Percentiles rank a stretch among this genome's conserved stretches.
phyloP scores from a whole-genome alignment of 176 grass and related monocot species.

The Carex myosuroides region DNA sequence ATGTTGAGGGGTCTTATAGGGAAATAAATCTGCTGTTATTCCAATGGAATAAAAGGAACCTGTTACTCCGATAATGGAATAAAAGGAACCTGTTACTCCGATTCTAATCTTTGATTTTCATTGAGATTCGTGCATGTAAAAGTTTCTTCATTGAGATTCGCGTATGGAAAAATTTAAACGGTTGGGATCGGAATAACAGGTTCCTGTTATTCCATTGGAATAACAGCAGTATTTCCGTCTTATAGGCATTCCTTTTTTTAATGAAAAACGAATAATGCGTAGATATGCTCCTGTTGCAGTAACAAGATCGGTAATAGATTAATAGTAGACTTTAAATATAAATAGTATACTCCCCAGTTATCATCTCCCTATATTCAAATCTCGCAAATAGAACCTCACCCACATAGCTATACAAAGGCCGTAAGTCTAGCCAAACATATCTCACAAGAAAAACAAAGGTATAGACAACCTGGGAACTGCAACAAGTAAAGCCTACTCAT shows the following conservation, averaged over 20 bases:
- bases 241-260: neutral
- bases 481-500: neutral
- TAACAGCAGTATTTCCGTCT: neutral
- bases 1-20: neutral
- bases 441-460: neutral
- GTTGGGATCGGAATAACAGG: no score
- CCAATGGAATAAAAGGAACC: no score
- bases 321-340: no score
- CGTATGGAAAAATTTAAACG: no score
- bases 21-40: no score
- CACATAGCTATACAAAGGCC: neutral
- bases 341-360: slow-evolving; percentile 29
- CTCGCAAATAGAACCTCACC: neutral
- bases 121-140: no score
- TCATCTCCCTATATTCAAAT: neutral
- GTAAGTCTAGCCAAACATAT: slow-evolving; percentile 8
- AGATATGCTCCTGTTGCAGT: neutral
- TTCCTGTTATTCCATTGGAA: no score
- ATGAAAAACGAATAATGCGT: neutral
- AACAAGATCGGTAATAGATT: neutral
- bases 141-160: no score
- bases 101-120: no score
- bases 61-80: no score
- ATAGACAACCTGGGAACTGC: neutral
- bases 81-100: no score